Percentiles rank a stretch among this genome's conserved stretches.
These are phyloP conservation scores for Rhizopus sp. DNA, from an alignment of 371 early-diverging fungal genomes.

Conservation along the genomic window DNA sequence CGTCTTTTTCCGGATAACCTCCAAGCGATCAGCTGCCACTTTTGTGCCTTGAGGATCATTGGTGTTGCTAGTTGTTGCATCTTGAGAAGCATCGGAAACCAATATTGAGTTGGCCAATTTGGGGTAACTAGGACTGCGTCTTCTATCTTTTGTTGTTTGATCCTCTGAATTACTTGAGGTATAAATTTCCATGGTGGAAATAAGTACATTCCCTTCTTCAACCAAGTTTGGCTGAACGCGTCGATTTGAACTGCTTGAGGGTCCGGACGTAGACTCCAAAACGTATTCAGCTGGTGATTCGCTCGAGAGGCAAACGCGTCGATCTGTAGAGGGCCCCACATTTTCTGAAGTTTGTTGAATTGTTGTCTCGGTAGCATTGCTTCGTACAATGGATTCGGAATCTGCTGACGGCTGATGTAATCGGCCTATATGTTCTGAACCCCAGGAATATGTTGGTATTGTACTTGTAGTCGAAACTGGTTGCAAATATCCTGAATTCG, in stretches of 20 bases:
- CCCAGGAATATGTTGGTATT: conserved; percentile 24
- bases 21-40: conserved; percentile 3
- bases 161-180: conserved; percentile 17
- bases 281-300: conserved; percentile 16
- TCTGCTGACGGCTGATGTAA: conserved; percentile 17
- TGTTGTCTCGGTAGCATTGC: not conserved
- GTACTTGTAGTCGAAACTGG: not conserved
- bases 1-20: conserved; percentile 5
- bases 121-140: conserved; percentile 20
- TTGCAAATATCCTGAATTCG: conserved; percentile 3
- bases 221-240: conserved; percentile 31
- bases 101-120: conserved; percentile 22
- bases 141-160: conserved; percentile 15
- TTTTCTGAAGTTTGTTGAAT: conserved; percentile 9
- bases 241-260: conserved; percentile 24
- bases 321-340: conserved; percentile 14
- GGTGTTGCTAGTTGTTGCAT: conserved; percentile 4
- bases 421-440: conserved; percentile 18
- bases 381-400: conserved; percentile 15
- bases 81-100: conserved; percentile 16
- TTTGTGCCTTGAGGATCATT: not conserved
- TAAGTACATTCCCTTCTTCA: conserved; percentile 14
- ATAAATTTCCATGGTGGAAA: conserved; percentile 37
- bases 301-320: conserved; percentile 36
- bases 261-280: conserved; percentile 27